Base-by-base conservation (phyloP, 306 rosid genomes). In the Inga laurina region DNA sequence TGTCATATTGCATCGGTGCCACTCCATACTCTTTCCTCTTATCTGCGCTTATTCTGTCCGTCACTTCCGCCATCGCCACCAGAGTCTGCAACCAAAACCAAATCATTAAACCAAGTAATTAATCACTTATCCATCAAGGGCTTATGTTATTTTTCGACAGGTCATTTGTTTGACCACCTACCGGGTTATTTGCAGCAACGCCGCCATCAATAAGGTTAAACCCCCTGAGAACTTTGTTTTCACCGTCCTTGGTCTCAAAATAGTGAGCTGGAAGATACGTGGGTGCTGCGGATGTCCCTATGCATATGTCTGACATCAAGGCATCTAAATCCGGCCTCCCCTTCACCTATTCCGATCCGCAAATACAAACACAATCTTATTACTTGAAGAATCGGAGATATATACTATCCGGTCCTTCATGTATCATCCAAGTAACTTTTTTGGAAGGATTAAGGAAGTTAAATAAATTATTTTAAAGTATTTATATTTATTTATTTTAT, bases 231-330 rank as follows among this genome's bases (percentile, higher is more conserved):
- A 84, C 78, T 5, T 64, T 14, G 3, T 88, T 90, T 0, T 69
- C 18, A 0, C 13, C 19, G 22, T 87, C 79, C 54, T 82, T 54
- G 59, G 89, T 88, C 77, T 89, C 72, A 34, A 92, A 91, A 83
- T 71, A 80, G 84, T 92, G 88, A 82, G 97, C 90, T 5, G 97
- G 97, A 59, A 91, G 75, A 82, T 91, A 89, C n/a, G 97, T 92
- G 19, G 97, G 97, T 19, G 97, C 94, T 11, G 97, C 97, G 0
- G 94, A 91, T 14, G 97, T 92, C n/a, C 86, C 79, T 18, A 90
- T 91, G 88, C 94, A 84, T 84, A 92, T 87, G 69, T 92, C 97
- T 4, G 92, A 85, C 16, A 89, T 56, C 22, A 41, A 69, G 0
- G 85, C 93, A 77, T 91, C 76, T 30, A 81, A 12, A 2, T 15